Base-by-base conservation (phyloP, 2,329 filamentous ascomycete genomes). In the Trichothecium sympodiale region DNA sequence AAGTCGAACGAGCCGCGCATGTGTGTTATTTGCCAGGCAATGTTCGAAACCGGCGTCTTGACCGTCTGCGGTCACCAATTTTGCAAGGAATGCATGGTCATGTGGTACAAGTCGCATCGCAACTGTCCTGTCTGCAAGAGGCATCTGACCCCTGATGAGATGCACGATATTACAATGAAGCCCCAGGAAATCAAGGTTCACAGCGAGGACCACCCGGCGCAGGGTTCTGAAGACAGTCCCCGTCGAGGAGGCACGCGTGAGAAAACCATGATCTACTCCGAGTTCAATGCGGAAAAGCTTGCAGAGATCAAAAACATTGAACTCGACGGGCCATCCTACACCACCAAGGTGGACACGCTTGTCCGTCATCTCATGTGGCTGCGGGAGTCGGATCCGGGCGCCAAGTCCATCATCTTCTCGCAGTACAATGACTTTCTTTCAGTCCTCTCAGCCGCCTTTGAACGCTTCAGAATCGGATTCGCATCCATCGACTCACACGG, bases 401-500 rank as follows among this genome's bases (percentile, higher is more conserved):
- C 86, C 8, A 96, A 96, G 53, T 83, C 84, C 0, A 83, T 98
- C 52, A 71, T 96, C n/a, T 98, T 94, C 56, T 93, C 85, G 2
- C 89, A 96, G 59, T 91, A 86, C 55, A 74, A 74, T 37, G 80
- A 84, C 36, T 96, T 95, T 46, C 65, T 96, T 2, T 63, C 70
- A 1, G 77, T 94, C 6, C 66, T 96, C 1, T 69, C 68, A 8
- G 67, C 66, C 8, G 89, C 87, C 0, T 80, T 96, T 34, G 51
- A 56, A 2, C 67, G 70, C 4, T 84, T 85, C 56, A 72, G 75
- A 33, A 89, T 98, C 42, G 78, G 80, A 1, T 80, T 70, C 47
- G 74, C 77, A 8, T 77, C 76, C 4, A 81, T 95, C 38, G 76
- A 82, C 38, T 71, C 72, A 12, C 63, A 69, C 10, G 61, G 74